These are phyloP conservation scores for Mucuna pruriens DNA, from an alignment of 306 rosid species.

Conservation along the genomic window DNA sequence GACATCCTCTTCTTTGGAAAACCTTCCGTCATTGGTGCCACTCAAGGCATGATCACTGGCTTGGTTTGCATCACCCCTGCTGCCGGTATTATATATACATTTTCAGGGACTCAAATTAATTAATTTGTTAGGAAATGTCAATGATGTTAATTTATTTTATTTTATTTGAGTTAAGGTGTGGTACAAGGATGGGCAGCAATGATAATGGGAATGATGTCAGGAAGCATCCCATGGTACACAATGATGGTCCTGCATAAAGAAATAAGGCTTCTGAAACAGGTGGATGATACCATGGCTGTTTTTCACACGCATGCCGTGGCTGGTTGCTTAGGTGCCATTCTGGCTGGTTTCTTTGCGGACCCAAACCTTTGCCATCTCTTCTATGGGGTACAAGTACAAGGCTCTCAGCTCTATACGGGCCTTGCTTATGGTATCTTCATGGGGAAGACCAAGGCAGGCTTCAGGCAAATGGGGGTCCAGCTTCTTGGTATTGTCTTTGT, in stretches of 20 bases:
- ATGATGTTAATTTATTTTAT: background rate
- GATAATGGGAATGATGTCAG: constrained; percentile 55
- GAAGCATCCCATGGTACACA: constrained; percentile 66
- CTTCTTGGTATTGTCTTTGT: constrained; percentile 54
- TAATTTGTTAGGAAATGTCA: background rate
- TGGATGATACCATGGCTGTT: constrained; percentile 58
- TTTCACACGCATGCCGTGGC: constrained; percentile 65
- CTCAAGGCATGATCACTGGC: constrained; percentile 59
- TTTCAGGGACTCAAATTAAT: background rate
- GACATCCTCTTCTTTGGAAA: constrained; percentile 53
- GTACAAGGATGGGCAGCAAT: constrained; percentile 69
- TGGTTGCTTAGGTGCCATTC: constrained; percentile 60
- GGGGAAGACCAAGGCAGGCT: constrained; percentile 2
- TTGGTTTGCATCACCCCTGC: constrained; percentile 56
- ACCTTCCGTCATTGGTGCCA: constrained; percentile 61
- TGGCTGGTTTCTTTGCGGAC: constrained; percentile 52
- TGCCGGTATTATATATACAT: too few species aligned
- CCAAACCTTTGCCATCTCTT: constrained; percentile 49
- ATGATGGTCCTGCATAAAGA: constrained; percentile 63
- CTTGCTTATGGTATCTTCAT: constrained; percentile 39
- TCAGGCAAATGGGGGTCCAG: constrained; percentile 57
- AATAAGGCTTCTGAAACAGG: constrained; percentile 38
- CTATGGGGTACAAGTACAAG: background rate
- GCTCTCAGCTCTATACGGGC: constrained; percentile 39
- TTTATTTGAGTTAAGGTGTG: constrained; percentile 45